Conservation (phyloP, 306 rosid species). For the Delonix regia region DNA sequence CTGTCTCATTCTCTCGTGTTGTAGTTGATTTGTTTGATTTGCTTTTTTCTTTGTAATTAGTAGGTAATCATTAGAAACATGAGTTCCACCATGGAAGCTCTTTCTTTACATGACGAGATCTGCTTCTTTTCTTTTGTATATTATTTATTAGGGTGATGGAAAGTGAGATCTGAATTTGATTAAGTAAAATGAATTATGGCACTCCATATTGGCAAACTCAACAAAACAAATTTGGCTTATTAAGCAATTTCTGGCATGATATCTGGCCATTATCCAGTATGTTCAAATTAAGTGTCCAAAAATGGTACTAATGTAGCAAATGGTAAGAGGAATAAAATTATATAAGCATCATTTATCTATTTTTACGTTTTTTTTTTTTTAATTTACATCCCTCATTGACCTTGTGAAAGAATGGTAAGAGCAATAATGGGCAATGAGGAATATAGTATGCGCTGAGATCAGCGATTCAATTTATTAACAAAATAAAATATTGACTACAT, state of each 20-base stretch:
- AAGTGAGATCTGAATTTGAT: conserved; percentile 11
- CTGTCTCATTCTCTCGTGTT: conserved; percentile 36
- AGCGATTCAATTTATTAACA: too few species aligned
- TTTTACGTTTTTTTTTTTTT: too few species aligned
- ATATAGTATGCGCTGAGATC: too few species aligned
- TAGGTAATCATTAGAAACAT: conserved; percentile 27
- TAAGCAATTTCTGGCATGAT: background rate
- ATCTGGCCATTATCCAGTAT: background rate
- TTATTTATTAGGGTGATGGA: background rate
- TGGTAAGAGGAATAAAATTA: too few species aligned
- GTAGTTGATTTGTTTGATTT: background rate
- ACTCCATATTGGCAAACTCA: background rate
- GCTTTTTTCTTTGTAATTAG: conserved; percentile 35
- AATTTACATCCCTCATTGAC: too few species aligned
- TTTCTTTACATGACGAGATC: conserved; percentile 7
- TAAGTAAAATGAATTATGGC: background rate
- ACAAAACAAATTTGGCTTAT: background rate
- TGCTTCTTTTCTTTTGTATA: conserved; percentile 1
- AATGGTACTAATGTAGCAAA: too few species aligned
- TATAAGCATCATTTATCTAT: too few species aligned
- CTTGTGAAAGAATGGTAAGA: too few species aligned
- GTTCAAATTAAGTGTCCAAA: background rate
- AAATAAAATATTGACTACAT: too few species aligned
- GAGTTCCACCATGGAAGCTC: conserved; percentile 12
- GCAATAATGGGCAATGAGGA: too few species aligned